These are phyloP conservation scores for Rosa multiflora DNA, from an alignment of 306 rosid species.

Conservation along the genomic window DNA sequence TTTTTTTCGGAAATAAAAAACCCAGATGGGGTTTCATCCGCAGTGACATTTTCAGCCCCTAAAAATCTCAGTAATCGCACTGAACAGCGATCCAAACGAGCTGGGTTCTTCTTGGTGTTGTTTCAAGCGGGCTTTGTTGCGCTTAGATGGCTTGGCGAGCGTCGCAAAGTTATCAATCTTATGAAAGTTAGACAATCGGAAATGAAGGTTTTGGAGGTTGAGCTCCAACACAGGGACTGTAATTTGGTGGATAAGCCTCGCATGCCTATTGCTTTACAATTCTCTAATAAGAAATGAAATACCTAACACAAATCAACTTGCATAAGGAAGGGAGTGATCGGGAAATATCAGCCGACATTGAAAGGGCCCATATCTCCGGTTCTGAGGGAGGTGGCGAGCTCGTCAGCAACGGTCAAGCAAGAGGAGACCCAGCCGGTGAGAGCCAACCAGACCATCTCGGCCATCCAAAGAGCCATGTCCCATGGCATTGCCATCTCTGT, in stretches of 20 bases:
- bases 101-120: constrained; percentile 10
- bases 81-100: constrained; percentile 38
- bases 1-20: constrained; percentile 27
- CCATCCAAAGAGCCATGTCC: constrained; percentile 58
- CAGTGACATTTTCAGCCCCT: constrained; percentile 41
- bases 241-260: constrained; percentile 21
- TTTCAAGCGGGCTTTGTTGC: constrained; percentile 19
- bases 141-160: constrained; percentile 20
- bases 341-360: constrained; percentile 55
- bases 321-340: not conserved
- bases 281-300: not conserved
- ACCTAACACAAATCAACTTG: not conserved
- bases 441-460: constrained; percentile 75
- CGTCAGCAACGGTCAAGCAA: constrained; percentile 81
- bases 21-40: constrained; percentile 36
- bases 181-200: constrained; percentile 13
- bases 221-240: constrained; percentile 11
- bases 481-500: constrained; percentile 20
- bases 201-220: constrained; percentile 12
- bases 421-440: constrained; percentile 77
- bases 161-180: constrained; percentile 28
- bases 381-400: constrained; percentile 74
- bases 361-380: constrained; percentile 91
- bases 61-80: constrained; percentile 67
- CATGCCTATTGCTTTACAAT: constrained; percentile 9